Conservation (phyloP, 2,329 filamentous ascomycete genomes). For the Coniochaeta hoffmannii region DNA sequence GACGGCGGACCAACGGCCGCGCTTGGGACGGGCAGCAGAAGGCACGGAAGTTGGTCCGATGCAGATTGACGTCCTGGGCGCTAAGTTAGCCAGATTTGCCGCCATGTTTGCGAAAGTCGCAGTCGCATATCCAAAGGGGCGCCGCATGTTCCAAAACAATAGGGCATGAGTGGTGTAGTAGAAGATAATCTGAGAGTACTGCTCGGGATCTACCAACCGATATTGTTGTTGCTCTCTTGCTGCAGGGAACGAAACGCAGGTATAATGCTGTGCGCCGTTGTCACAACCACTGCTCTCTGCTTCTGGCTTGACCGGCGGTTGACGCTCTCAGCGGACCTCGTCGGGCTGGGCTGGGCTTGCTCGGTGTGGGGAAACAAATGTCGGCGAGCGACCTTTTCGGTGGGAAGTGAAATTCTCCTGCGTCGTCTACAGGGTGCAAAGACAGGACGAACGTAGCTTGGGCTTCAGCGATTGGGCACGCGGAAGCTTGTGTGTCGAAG, state of each 20-base stretch:
- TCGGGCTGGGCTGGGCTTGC: neutral
- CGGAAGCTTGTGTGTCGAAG: neutral
- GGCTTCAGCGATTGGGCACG: neutral
- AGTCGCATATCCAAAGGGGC: neutral
- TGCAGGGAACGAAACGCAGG: neutral
- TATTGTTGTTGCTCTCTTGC: neutral
- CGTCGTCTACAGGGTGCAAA: neutral
- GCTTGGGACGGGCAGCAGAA: neutral
- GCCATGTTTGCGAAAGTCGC: neutral
- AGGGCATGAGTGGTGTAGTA: neutral
- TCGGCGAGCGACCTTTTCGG: constrained; percentile 1
- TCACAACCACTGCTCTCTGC: neutral
- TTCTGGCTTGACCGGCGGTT: neutral
- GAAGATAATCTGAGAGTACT: neutral
- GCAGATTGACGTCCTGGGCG: neutral
- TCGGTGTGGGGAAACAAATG: constrained; percentile 1
- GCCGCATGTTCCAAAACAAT: neutral
- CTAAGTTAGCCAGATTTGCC: neutral
- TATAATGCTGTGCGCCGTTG: neutral
- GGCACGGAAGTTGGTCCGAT: neutral
- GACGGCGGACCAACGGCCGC: neutral
- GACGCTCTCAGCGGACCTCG: neutral
- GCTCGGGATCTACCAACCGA: neutral
- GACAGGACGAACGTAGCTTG: neutral
- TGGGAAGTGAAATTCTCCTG: neutral